A percentile compares a stretch with the other conserved stretches of the same genome.
phyloP scores from a whole-genome alignment of 495 filamentous ascomycete species.

The Hypoxylon intermedium region DNA sequence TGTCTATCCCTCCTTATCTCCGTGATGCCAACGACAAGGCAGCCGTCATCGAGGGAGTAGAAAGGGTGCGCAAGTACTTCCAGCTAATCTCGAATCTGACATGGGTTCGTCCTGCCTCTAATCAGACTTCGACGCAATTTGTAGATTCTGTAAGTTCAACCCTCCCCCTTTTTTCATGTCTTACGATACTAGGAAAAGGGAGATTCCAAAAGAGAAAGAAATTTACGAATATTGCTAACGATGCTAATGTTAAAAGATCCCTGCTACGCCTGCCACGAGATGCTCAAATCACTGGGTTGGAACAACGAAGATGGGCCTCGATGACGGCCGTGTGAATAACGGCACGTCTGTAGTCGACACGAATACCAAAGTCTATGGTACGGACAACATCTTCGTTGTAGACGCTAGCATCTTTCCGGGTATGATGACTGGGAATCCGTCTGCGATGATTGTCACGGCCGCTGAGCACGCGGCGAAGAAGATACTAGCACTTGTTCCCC shows the following conservation, averaged over 20 bases:
- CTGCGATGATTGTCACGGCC: constrained; percentile 58
- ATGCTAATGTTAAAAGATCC: constrained; percentile 26
- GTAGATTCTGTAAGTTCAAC: constrained; percentile 45
- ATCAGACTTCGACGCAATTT: constrained; percentile 56
- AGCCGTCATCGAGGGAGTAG: constrained; percentile 51
- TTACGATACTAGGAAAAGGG: background rate
- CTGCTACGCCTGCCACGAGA: constrained; percentile 45
- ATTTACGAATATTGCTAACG: constrained; percentile 3
- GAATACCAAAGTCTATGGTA: constrained; percentile 64
- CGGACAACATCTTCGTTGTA: constrained; percentile 58
- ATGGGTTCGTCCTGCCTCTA: constrained; percentile 54
- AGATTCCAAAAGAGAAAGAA: too few relatives aligned
- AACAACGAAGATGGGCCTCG: constrained; percentile 62
- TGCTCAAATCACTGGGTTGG: constrained; percentile 58
- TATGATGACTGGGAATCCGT: constrained; percentile 62
- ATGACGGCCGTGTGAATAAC: constrained; percentile 58
- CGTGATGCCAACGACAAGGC: constrained; percentile 47
- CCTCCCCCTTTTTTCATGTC: constrained; percentile 12
- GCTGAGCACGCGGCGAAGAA: constrained; percentile 59
- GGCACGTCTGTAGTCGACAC: constrained; percentile 64
- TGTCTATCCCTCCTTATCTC: constrained; percentile 54
- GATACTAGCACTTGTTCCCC: constrained; percentile 56
- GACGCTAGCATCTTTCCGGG: constrained; percentile 50
- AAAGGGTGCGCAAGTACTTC: constrained; percentile 59
- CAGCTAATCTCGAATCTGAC: constrained; percentile 57